Evolutionary conservation across 495 filamentous ascomycete genomes (phyloP), one percentile per base, ranked within the genome.

Genomic region (Neurospora africana): DNA sequence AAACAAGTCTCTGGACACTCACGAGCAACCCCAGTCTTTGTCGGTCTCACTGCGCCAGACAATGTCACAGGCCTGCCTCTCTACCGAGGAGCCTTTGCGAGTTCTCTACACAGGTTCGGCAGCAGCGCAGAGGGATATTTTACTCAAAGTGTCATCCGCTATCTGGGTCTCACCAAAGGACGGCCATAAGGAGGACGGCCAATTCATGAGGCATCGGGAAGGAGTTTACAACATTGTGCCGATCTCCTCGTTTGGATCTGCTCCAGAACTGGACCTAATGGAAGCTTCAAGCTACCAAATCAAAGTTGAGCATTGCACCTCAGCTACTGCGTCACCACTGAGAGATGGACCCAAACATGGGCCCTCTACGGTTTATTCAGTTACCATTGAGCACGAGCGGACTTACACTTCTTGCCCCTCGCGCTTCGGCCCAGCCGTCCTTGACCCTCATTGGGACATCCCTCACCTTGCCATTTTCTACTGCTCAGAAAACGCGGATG

Each of bases 101-200:
- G 84, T 94, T 33, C 82, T 93, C 5, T 93, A 92, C 71, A 81
- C 91, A 35, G 91, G 91, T 19, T 86, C 86, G 69, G 76, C 88
- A 0, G 86, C 85, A 7, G 87, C 86, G 33, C 88, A 90, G 71
- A 86, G 90, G 70, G 86, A 88, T 39, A 91, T 94, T 72, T 84
- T 92, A n/a, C 87, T 90, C 77, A 94, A 94, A 80, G 84, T 93
- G 68, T 91, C 88, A 21, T 88, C 87, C 73, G 90, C 91, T n/a
- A 80, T 86, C 69, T 83, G 82, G 72, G 83, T 80, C 11, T 84
- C 84, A 38, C 75, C 80, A 41, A 75, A 76, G 41, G 73, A 70
- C 69, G 76, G 68, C 39, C 70, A 68, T 36, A 71, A 65, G 11
- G 68, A 74, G 19, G 75, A 81, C 36, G 75, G 74, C 36, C 33